These are phyloP conservation scores for Phialophora verrucosa DNA, from an alignment of 2,329 filamentous ascomycete species.

Conservation along the genomic window DNA sequence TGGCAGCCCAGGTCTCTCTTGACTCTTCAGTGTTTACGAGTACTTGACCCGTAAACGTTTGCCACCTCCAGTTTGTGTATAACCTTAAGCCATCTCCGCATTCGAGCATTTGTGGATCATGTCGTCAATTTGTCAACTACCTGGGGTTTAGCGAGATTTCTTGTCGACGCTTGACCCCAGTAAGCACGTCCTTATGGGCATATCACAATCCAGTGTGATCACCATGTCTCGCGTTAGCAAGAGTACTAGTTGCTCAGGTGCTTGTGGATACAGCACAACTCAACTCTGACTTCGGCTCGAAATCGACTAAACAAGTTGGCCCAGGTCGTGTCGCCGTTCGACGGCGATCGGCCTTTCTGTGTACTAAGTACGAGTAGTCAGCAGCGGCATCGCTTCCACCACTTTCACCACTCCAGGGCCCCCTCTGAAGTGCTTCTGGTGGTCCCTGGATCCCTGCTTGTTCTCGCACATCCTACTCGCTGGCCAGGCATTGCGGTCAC, in stretches of 20 bases:
- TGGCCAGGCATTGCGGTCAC: not conserved
- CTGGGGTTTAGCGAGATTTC: not conserved
- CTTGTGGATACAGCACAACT: not conserved
- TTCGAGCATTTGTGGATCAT: not conserved
- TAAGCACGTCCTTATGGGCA: not conserved
- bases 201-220: not conserved
- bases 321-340: not conserved
- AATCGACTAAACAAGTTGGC: not conserved
- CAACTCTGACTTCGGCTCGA: not conserved
- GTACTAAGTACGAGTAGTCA: not conserved
- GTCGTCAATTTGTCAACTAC: not conserved
- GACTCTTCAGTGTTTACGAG: not conserved
- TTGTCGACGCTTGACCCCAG: not conserved
- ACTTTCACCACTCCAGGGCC: not conserved
- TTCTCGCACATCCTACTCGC: conserved; percentile 4
- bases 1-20: not conserved
- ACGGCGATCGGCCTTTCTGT: not conserved
- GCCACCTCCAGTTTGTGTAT: not conserved
- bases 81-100: not conserved
- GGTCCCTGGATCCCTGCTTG: not conserved
- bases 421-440: not conserved
- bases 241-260: not conserved
- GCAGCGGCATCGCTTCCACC: not conserved
- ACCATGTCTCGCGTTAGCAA: not conserved
- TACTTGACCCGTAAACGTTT: not conserved